Evolutionary conservation across 73 alveolate species (phyloP).

Genomic region (Symbiodinium pilosum): DNA sequence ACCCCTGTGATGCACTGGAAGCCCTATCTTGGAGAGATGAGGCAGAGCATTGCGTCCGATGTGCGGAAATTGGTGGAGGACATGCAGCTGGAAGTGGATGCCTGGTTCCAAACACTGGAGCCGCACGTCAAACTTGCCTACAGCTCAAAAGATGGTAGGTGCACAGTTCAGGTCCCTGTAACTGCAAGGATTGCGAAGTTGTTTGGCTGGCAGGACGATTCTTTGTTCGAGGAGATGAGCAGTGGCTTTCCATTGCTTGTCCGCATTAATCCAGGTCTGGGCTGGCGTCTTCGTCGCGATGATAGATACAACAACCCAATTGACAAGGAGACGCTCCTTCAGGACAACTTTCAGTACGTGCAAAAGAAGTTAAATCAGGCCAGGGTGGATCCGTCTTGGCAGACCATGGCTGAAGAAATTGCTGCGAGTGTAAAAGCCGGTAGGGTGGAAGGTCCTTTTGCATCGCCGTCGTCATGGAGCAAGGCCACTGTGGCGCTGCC

Average conservation of each 20-base stretch:
- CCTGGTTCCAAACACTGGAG: not conserved
- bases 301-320: not conserved
- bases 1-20: not conserved
- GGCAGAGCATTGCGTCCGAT: not conserved
- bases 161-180: slow-evolving; percentile 9
- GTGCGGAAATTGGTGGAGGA: not conserved
- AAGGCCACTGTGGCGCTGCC: not conserved
- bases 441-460: not conserved
- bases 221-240: not conserved
- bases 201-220: not conserved
- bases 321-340: not conserved
- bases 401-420: not conserved
- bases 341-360: not conserved
- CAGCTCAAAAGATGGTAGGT: not conserved
- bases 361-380: not conserved
- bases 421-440: not conserved
- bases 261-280: not conserved
- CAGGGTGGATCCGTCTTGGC: not conserved
- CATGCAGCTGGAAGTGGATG: not conserved
- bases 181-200: not conserved
- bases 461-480: not conserved
- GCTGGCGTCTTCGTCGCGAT: slow-evolving; percentile 4
- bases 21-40: not conserved
- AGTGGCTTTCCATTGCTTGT: not conserved
- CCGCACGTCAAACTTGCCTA: not conserved